A percentile compares a stretch with the other conserved stretches of the same genome.
phyloP scores from a whole-genome alignment of 768 basidiomycete genomes.

The Boletus sp. region DNA sequence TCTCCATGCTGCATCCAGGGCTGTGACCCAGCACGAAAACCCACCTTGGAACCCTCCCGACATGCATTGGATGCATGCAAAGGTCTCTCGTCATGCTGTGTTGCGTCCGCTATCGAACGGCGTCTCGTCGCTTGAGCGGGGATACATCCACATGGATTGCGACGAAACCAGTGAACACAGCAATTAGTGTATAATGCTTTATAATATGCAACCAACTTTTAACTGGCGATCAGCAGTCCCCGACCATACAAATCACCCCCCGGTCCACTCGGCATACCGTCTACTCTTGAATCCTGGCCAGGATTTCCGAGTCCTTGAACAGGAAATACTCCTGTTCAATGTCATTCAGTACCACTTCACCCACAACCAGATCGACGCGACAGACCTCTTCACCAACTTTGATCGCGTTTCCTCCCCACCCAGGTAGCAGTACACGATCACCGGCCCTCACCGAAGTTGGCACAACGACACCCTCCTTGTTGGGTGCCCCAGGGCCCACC shows the following conservation, averaged over 20 bases:
- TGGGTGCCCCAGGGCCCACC: slow-evolving; percentile 89
- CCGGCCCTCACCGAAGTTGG: slow-evolving; percentile 81
- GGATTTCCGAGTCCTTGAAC: slow-evolving; percentile 92
- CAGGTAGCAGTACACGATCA: slow-evolving; percentile 90
- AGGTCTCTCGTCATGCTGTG: background rate
- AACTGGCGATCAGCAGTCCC: background rate
- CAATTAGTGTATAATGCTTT: slow-evolving; percentile 18
- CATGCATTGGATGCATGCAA: too few species aligned
- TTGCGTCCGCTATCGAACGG: background rate
- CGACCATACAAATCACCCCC: background rate
- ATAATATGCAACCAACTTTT: slow-evolving; percentile 9
- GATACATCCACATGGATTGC: slow-evolving; percentile 28
- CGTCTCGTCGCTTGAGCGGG: slow-evolving; percentile 23
- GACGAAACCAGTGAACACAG: slow-evolving; percentile 16
- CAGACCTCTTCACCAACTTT: slow-evolving; percentile 95
- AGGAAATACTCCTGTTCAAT: slow-evolving; percentile 80
- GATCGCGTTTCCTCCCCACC: slow-evolving; percentile 94
- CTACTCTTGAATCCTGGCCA: slow-evolving; percentile 94
- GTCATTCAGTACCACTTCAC: slow-evolving; percentile 4
- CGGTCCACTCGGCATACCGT: slow-evolving; percentile 3
- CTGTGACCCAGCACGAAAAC: background rate
- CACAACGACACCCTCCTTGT: slow-evolving; percentile 76
- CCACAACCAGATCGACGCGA: slow-evolving; percentile 7
- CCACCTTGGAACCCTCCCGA: background rate
- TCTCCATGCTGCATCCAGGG: slow-evolving; percentile 13